Evolutionary conservation across 106 monocot species (phyloP), one percentile per base, ranked within the genome.

Genomic region (Narthecium ossifragum): DNA sequence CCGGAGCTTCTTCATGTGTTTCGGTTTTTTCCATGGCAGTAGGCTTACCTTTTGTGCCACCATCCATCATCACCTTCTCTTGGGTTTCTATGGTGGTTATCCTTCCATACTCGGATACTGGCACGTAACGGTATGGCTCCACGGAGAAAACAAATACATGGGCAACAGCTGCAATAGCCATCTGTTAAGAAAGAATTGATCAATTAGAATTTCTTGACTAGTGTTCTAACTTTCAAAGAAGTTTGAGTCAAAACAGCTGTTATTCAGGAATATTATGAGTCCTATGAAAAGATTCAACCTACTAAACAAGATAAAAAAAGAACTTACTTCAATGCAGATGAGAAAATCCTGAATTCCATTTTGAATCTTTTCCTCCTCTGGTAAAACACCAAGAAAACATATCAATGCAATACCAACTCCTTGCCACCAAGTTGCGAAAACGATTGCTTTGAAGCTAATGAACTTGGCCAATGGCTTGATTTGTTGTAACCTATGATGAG

Each of bases 391-490:
- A 54, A 81, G 59, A 52, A 83, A 80, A 67, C 92, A 92, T 32
- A 86, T 67, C 25, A 83, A 61, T 26, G 83, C 83, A 51, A 92
- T 83, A 43, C 80, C 83, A 11, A 92, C 71, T 57, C 86, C 92
- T 75, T 92, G 92, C 92, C 92, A 92, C 92, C 92, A 86, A 53
- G 92, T 92, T 25, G 92, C 92, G 53, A 92, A 92, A 21, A 92
- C 92, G 31, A 92, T 92, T 5, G 83, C 92, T 51, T 92, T 92
- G 57, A 92, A 92, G 69, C 92, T 92, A 63, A 92, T 83, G 78
- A 92, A 92, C 69, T 92, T 92, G 27, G 74, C 80, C 26, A 92
- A 67, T 55, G 92, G 92, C 33, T 72, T 80, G 52, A 92, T 92
- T 13, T 60, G 62, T 34, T 77, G 63, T 47, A 92, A 34, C 29